A percentile compares a stretch with the other conserved stretches of the same genome.
These are phyloP conservation scores for Trichoderma polysporum DNA, from an alignment of 2,329 filamentous ascomycete species.

Conservation along the genomic window DNA sequence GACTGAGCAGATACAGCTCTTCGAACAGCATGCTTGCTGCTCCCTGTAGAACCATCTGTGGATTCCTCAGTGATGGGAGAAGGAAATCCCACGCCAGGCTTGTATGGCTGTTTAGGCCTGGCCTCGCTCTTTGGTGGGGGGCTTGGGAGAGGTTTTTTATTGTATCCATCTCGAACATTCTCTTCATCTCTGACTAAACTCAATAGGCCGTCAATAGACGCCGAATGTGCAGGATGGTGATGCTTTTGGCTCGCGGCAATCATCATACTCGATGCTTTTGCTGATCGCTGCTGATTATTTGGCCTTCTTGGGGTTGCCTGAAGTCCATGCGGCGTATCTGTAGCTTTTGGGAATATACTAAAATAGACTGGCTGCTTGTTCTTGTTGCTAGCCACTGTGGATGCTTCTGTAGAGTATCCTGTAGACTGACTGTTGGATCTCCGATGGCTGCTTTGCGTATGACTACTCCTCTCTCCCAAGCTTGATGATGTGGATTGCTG, in stretches of 20 bases:
- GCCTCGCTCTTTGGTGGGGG: neutral
- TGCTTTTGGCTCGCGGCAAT: conserved; percentile 15
- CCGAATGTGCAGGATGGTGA: conserved; percentile 16
- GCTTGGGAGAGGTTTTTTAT: conserved; percentile 7
- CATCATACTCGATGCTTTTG: conserved; percentile 30
- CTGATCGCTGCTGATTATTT: neutral
- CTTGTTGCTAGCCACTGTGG: conserved; percentile 23
- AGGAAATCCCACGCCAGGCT: neutral
- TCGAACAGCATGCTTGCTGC: neutral
- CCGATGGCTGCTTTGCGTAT: neutral
- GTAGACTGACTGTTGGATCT: conserved; percentile 4
- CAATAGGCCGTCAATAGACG: conserved; percentile 29
- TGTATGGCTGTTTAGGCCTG: neutral
- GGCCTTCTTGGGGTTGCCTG: neutral
- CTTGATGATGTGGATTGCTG: neutral
- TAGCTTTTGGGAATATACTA: conserved; percentile 27
- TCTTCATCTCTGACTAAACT: conserved; percentile 16
- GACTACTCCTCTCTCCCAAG: neutral
- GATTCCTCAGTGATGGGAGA: conserved; percentile 17
- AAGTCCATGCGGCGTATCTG: conserved; percentile 22
- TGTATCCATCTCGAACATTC: conserved; percentile 3
- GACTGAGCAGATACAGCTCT: conserved; percentile 25
- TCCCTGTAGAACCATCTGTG: neutral
- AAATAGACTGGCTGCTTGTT: conserved; percentile 27
- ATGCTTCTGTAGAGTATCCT: neutral